These are phyloP conservation scores for Aspergillaceae sp. DNA, from an alignment of 2,329 filamentous ascomycete genomes.

Conservation along the genomic window DNA sequence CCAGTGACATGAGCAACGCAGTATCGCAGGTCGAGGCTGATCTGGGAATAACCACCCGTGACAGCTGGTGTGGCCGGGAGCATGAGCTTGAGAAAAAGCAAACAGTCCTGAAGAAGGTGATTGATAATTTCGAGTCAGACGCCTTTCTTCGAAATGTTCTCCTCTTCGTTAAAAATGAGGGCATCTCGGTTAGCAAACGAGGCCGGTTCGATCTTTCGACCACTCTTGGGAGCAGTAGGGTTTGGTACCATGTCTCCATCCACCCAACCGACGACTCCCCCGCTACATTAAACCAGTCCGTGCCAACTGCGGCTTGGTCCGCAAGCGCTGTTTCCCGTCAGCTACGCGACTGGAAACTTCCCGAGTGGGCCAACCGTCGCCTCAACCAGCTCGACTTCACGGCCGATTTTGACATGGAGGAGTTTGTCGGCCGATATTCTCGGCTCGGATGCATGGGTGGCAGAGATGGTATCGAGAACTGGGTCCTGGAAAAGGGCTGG, in stretches of 20 bases:
- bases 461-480: conserved; percentile 84
- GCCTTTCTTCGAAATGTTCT: conserved; percentile 75
- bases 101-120: conserved; percentile 75
- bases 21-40: conserved; percentile 69
- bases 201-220: conserved; percentile 71
- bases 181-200: conserved; percentile 68
- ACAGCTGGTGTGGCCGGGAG: conserved; percentile 63
- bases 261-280: conserved; percentile 86
- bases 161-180: conserved; percentile 67
- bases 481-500: conserved; percentile 92
- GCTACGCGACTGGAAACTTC: conserved; percentile 82
- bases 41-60: conserved; percentile 62
- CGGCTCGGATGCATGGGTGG: conserved; percentile 81
- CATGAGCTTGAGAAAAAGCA: conserved; percentile 74
- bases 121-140: conserved; percentile 69
- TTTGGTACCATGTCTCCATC: conserved; percentile 89
- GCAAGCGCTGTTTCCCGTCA: conserved; percentile 88
- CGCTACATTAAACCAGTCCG: conserved; percentile 58
- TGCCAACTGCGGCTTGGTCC: conserved; percentile 79
- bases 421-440: conserved; percentile 77
- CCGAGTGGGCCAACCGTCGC: conserved; percentile 92
- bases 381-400: conserved; percentile 92
- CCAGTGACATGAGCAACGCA: conserved; percentile 79
- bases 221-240: conserved; percentile 71
- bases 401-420: conserved; percentile 88